Evolutionary conservation across 2,329 filamentous ascomycete genomes (phyloP), one percentile per base, ranked within the genome.

Genomic region (Ceratocystis huliohia): DNA sequence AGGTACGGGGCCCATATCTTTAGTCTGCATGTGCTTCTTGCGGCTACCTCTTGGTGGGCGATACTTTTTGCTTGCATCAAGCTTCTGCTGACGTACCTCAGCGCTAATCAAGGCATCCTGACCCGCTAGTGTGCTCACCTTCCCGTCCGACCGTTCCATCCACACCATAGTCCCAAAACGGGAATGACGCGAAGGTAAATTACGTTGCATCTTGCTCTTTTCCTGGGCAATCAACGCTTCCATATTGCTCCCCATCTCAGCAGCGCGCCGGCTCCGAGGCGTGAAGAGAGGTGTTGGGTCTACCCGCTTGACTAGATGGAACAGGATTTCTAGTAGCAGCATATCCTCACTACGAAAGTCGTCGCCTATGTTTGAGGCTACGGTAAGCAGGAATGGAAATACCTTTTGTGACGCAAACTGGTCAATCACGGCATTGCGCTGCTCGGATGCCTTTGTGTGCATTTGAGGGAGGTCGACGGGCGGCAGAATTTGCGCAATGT

Each of bases 121-220:
- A 0, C 94, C 94, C 0, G 91, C 92, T 1, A 99, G 82, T 0
- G 92, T 91, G 0, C 89, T 88, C 71, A 94, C 84, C 72, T 92
- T 92, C 63, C 88, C 86, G 70, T 92, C 88, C 62, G 91, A 88
- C 66, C 92, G 82, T 77, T 96, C 91, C 46, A 99, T 85, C 92
- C 93, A 97, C 44, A 96, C 86, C 89, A 97, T 97, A 10, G 92
- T 96, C 2, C 94, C 94, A 72, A 97, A 99, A 44, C 94, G 84
- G 71, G 92, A 96, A 75, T 99, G 94, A 61, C 94, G 81, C 2
- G 91, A 92, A 0, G 92, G 89, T 2, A 88, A 89, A 72, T 86
- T 86, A 70, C 86, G 83, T 71, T 87, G 85, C 65, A 90, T 80
- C 85, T 96, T 89, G n/a, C 86, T 84, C 1, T 86, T 86, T 75